Conservation (phyloP, 495 filamentous ascomycete species). For the Margaritispora aquatica region DNA sequence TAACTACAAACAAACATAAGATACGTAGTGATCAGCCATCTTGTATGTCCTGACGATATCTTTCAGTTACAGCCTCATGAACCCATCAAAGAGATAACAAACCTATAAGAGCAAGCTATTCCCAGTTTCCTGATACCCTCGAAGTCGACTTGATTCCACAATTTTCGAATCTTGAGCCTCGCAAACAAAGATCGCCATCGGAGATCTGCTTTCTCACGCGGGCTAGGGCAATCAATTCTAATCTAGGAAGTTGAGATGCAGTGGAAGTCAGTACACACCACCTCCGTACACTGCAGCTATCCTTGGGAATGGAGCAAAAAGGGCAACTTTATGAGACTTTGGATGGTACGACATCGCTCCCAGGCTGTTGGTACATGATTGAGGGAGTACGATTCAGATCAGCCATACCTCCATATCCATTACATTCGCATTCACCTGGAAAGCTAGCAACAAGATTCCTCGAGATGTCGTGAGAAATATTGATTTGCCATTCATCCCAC, state of each 20-base stretch:
- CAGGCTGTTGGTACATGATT: neutral
- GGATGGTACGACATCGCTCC: neutral
- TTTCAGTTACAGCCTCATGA: neutral
- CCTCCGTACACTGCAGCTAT: neutral
- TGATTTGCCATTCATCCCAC: neutral
- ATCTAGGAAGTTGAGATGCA: neutral
- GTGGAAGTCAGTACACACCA: neutral
- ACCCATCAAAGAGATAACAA: neutral
- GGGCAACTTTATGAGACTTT: neutral
- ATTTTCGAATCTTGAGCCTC: neutral
- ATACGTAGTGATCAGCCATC: neutral
- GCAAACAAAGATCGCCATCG: neutral
- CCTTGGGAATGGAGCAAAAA: neutral
- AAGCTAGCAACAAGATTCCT: neutral
- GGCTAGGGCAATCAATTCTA: neutral
- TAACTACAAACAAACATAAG: neutral
- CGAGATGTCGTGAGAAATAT: neutral
- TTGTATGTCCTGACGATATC: neutral
- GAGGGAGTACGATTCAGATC: neutral
- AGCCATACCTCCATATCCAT: neutral
- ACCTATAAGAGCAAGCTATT: neutral
- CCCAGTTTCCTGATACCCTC: neutral
- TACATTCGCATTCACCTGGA: neutral
- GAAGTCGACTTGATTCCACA: neutral
- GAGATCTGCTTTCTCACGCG: neutral